phyloP scores from a whole-genome alignment of 768 basidiomycete species.

The Boletus tylopilopsis region DNA sequence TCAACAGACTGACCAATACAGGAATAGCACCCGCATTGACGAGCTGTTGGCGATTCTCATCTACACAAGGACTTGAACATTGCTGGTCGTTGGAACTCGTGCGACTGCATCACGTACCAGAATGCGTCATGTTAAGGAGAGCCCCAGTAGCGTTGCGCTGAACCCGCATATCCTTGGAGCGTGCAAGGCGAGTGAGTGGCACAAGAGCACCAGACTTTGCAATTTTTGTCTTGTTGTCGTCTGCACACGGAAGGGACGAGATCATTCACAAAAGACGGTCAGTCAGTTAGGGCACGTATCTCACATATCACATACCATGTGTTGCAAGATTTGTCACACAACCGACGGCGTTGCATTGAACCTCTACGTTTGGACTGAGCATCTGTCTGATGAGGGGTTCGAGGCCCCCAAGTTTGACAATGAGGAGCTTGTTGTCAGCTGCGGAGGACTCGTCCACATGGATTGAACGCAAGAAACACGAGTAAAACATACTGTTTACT shows the following conservation, averaged over 20 bases:
- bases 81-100: neutral
- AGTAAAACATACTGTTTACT: slow-evolving; percentile 79
- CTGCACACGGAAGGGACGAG: slow-evolving; percentile 37
- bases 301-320: slow-evolving; percentile 83
- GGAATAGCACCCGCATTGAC: slow-evolving; percentile 99
- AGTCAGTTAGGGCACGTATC: neutral
- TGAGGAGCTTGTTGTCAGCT: slow-evolving; percentile 99
- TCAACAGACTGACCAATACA: slow-evolving; percentile 89
- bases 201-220: slow-evolving; percentile 99
- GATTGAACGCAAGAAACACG: slow-evolving; percentile 10
- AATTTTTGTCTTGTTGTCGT: slow-evolving; percentile 99
- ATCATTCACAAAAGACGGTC: neutral
- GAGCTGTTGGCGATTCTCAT: slow-evolving; percentile 97
- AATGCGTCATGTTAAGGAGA: slow-evolving; percentile 98
- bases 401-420: slow-evolving; percentile 95
- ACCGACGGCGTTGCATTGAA: slow-evolving; percentile 99
- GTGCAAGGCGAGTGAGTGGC: slow-evolving; percentile 90
- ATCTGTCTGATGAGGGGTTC: slow-evolving; percentile 98
- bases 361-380: slow-evolving; percentile 98
- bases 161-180: slow-evolving; percentile 98
- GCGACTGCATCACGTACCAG: slow-evolving; percentile 50
- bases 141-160: slow-evolving; percentile 99
- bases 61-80: slow-evolving; percentile 37
- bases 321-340: slow-evolving; percentile 99
- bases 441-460: slow-evolving; percentile 10